These are phyloP conservation scores for Santalum album DNA, from an alignment of 164 flowering plant genomes.

Conservation along the genomic window DNA sequence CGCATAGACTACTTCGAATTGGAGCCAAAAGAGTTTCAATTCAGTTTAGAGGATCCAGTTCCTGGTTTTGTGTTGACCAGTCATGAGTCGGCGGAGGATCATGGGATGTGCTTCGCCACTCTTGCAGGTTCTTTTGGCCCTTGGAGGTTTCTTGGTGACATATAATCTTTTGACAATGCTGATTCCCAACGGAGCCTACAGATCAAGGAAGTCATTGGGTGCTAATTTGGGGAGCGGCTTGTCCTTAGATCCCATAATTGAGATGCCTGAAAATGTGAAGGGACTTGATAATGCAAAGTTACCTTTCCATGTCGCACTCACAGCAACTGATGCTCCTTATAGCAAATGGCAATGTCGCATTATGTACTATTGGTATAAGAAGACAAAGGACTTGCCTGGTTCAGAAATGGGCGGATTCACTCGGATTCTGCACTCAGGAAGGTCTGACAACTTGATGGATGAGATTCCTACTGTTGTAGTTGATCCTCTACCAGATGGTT, in stretches of 20 bases:
- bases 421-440: conserved; percentile 83
- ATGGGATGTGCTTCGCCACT: conserved; percentile 4
- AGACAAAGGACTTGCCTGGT: conserved; percentile 62
- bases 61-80: neutral
- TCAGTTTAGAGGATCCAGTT: neutral
- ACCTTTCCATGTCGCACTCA: conserved; percentile 77
- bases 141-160: neutral
- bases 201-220: neutral
- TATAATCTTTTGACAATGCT: neutral
- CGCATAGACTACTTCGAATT: neutral
- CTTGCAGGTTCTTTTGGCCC: neutral
- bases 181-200: neutral
- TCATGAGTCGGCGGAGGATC: neutral
- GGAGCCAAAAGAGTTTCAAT: neutral
- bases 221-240: neutral
- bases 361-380: conserved; percentile 95
- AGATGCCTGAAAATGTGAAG: conserved; percentile 46
- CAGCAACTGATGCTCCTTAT: conserved; percentile 82
- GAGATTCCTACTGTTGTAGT: conserved; percentile 91
- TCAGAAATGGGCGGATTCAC: conserved; percentile 95
- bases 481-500: conserved; percentile 84
- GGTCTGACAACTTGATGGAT: conserved; percentile 75
- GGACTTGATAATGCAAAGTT: conserved; percentile 14
- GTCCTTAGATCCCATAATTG: conserved; percentile 43
- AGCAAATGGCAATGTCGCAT: conserved; percentile 94